Evolutionary conservation across 805 yeast species (phyloP).

Genomic region (Candida broadrunensis): DNA sequence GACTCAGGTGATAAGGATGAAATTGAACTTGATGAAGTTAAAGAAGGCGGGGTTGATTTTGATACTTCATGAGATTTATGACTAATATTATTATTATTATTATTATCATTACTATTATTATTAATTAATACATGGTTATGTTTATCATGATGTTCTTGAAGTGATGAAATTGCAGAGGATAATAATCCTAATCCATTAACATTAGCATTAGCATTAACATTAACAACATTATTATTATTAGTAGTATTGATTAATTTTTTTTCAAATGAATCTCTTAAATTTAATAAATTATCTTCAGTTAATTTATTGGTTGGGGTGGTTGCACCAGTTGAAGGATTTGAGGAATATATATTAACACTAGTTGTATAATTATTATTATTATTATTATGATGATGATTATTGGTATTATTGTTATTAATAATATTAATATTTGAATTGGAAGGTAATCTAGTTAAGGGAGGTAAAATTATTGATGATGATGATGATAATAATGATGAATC

Average conservation of each 20-base stretch:
- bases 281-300: conserved; percentile 2
- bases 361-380: conserved; percentile 3
- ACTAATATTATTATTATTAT: too few relatives aligned
- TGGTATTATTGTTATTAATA: background rate
- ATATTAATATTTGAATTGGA: background rate
- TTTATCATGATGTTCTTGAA: conserved; percentile 3
- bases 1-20: conserved; percentile 5
- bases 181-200: conserved; percentile 8
- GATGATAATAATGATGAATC: too few relatives aligned
- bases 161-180: conserved; percentile 4
- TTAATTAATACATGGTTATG: background rate
- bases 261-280: background rate
- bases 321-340: conserved; percentile 4
- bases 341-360: background rate
- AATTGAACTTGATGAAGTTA: conserved; percentile 4
- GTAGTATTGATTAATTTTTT: background rate
- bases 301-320: conserved; percentile 3
- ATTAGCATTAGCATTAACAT: background rate
- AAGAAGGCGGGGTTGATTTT: background rate
- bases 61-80: background rate
- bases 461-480: background rate
- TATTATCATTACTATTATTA: too few relatives aligned
- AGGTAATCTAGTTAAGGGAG: background rate
- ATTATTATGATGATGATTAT: background rate
- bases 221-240: conserved; percentile 1